Percentiles rank a stretch among this genome's conserved stretches.
phyloP scores from a whole-genome alignment of 2,329 filamentous ascomycete genomes.

The Fusarium torulosum region DNA sequence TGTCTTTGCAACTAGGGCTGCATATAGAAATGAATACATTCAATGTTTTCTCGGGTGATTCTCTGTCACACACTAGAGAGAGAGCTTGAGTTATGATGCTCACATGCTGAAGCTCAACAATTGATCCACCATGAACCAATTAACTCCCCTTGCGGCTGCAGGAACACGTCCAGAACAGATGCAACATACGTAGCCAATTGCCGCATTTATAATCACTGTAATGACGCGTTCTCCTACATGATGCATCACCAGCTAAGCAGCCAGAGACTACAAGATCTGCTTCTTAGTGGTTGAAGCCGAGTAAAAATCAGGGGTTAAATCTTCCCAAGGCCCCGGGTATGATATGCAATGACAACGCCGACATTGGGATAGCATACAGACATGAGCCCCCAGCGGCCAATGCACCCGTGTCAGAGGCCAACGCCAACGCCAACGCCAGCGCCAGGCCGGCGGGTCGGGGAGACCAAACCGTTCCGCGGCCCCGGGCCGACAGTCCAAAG shows the following conservation, averaged over 20 bases:
- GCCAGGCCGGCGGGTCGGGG: slow-evolving; percentile 35
- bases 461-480: slow-evolving; percentile 34
- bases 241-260: slow-evolving; percentile 25
- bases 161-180: slow-evolving; percentile 18
- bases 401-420: too few species aligned
- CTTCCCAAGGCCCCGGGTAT: slow-evolving; percentile 29
- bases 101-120: neutral
- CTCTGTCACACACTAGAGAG: neutral
- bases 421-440: neutral
- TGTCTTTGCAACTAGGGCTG: neutral
- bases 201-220: neutral
- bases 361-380: slow-evolving; percentile 6
- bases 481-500: slow-evolving; percentile 35
- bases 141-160: slow-evolving; percentile 1
- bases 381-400: neutral
- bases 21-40: slow-evolving; percentile 16
- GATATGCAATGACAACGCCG: slow-evolving; percentile 29
- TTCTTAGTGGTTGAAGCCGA: neutral
- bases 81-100: too few species aligned
- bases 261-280: too few species aligned
- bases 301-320: slow-evolving; percentile 15
- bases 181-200: slow-evolving; percentile 19
- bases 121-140: neutral
- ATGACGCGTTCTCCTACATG: slow-evolving; percentile 46
- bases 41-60: neutral